These are phyloP conservation scores for Microbotryum saponariae DNA, from an alignment of 1,284 basidiomycete species.

Conservation along the genomic window DNA sequence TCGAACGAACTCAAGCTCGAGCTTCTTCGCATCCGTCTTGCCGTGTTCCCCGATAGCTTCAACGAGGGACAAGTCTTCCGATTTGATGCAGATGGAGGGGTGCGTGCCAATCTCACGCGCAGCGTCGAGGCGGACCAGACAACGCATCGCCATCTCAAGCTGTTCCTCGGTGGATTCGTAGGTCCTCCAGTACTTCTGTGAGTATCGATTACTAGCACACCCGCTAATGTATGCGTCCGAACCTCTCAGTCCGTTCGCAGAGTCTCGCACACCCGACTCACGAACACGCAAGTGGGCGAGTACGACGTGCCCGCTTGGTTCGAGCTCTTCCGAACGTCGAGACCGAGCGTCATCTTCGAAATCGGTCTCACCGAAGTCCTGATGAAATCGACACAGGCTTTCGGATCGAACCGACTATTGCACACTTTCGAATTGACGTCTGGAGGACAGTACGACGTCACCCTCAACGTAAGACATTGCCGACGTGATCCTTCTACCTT, in stretches of 20 bases:
- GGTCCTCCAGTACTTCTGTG: conserved; percentile 2
- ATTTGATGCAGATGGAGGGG: conserved; percentile 20
- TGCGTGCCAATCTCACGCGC: conserved; percentile 23
- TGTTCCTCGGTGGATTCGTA: conserved; percentile 20
- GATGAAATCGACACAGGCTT: conserved; percentile 21
- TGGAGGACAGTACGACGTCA: conserved; percentile 23
- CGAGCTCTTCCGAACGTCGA: conserved; percentile 16
- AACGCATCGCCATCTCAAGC: conserved; percentile 18
- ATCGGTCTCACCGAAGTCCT: conserved; percentile 18
- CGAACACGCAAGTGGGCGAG: conserved; percentile 16
- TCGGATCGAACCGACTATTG: conserved; percentile 4
- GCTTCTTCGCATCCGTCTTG: conserved; percentile 22
- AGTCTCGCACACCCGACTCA: conserved; percentile 14
- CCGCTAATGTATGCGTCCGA: background rate
- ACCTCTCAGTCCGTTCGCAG: conserved; percentile 8
- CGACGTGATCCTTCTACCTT: too few relatives aligned
- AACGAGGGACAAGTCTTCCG: conserved; percentile 28
- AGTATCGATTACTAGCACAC: background rate
- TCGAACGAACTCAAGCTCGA: conserved; percentile 20
- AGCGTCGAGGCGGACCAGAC: conserved; percentile 1
- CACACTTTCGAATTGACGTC: conserved; percentile 26
- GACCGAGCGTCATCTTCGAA: conserved; percentile 23
- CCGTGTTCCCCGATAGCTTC: conserved; percentile 27
- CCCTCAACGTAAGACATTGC: conserved; percentile 18
- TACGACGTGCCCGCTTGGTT: conserved; percentile 23